These are phyloP conservation scores for Marchantia polymorpha DNA, from an alignment of 225 moss, liverwort and hornwort species.

Conservation along the genomic window DNA sequence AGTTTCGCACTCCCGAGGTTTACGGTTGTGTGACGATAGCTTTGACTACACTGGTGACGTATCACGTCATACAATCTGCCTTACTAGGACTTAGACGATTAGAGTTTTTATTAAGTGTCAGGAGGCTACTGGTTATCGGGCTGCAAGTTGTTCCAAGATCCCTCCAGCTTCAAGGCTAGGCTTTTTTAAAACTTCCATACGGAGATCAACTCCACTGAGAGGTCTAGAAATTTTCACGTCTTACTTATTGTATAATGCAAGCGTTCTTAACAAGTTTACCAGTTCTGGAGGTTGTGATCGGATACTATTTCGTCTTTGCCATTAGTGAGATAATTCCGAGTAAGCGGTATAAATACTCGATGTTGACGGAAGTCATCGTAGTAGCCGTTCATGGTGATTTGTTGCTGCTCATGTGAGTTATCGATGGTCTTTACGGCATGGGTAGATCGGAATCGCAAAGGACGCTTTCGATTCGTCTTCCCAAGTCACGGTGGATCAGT, in stretches of 20 bases:
- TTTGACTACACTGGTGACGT: background rate
- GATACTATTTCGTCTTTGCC: too few relatives aligned
- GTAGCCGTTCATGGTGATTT: too few relatives aligned
- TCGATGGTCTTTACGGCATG: too few relatives aligned
- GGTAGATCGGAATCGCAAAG: too few relatives aligned
- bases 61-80: background rate
- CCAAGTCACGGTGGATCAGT: too few relatives aligned
- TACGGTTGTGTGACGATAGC: background rate
- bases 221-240: background rate
- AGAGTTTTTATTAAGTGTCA: constrained; percentile 10
- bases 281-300: too few relatives aligned
- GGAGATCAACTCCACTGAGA: constrained; percentile 15
- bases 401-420: too few relatives aligned
- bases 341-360: too few relatives aligned
- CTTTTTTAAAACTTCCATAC: background rate
- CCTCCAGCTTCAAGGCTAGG: constrained; percentile 11
- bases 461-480: too few relatives aligned
- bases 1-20: background rate
- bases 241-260: constrained; percentile 5
- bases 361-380: too few relatives aligned
- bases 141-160: constrained; percentile 9
- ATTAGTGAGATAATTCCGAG: too few relatives aligned
- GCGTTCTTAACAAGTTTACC: too few relatives aligned
- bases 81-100: constrained; percentile 8
- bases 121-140: constrained; percentile 16